Evolutionary conservation across 495 filamentous ascomycete species (phyloP), one percentile per base, ranked within the genome.

Genomic region (Pseudoneurospora amorphoporcata): DNA sequence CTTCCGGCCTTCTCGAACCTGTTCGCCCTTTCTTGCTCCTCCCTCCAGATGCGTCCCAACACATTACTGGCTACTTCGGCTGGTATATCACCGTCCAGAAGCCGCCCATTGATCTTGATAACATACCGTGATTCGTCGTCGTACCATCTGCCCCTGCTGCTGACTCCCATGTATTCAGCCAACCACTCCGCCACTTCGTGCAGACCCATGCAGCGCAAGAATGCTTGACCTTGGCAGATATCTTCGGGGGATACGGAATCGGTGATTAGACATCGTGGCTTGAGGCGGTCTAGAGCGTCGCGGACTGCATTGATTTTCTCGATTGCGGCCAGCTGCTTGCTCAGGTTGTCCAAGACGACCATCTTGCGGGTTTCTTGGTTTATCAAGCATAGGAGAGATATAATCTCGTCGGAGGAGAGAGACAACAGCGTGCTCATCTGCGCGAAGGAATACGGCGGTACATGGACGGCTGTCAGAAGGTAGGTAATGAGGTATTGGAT

Each of bases 401-500:
- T 38, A 3, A 71, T 39, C 8, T 74, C 73, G 3, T 72, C 61
- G 39, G 41, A 68, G 6, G 17, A n/a, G 29, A 74, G 35, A 6
- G n/a, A 37, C 4, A 74, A 17, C 12, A 65, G 32, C 53, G 2
- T 40, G 10, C 3, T 38, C 38, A 12, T 32, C 58, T 39, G 72
- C 74, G 3, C 39, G 23, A 14, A 69, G 65, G 69, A 77, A 69
- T 65, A 65, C 6, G 53, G 53, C 12, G 53, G n/a, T 68, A 70
- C 8, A 35, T 40, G 17, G 7, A 45, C 42, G 35, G 8, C 45
- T 43, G 74, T 74, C 68, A 76, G 17, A 29, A 73, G 74, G 45
- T 69, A 69, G n/a, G 72, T 65, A 58, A 73, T 76, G 53, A 73
- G 68, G 29, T 69, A 77, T 42, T 75, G 74, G 71, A 74, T 72